These are phyloP conservation scores for Mortierella sp. DNA, from an alignment of 371 early-diverging fungal species.

Conservation along the genomic window DNA sequence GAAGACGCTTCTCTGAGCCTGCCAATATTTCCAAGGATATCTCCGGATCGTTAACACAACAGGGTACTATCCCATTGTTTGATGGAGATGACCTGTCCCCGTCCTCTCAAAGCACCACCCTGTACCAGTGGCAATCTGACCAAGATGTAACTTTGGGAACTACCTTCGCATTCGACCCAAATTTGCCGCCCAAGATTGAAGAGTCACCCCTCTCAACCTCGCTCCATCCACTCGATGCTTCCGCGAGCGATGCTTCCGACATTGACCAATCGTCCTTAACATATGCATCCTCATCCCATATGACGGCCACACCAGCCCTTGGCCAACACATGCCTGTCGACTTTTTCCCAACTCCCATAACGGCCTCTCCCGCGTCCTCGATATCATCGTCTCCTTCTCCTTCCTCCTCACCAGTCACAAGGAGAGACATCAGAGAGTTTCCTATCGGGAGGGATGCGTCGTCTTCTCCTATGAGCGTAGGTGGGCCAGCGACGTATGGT, in stretches of 20 bases:
- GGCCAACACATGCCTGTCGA: not conserved
- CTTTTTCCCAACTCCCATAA: not conserved
- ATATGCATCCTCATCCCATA: not conserved
- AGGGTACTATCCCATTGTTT: not conserved
- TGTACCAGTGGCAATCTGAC: not conserved
- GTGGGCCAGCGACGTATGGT: not conserved
- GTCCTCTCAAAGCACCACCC: not conserved
- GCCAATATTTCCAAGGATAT: not conserved
- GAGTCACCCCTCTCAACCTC: not conserved
- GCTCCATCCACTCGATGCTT: slow-evolving; percentile 20
- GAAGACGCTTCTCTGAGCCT: slow-evolving; percentile 23
- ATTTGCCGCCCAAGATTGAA: not conserved
- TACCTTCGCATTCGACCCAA: not conserved
- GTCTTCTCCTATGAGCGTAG: not conserved
- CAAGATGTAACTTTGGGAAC: not conserved
- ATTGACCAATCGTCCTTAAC: not conserved
- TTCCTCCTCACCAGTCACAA: slow-evolving; percentile 15
- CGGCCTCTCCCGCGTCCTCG: slow-evolving; percentile 15
- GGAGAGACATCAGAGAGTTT: slow-evolving; percentile 10
- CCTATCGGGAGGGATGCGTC: not conserved
- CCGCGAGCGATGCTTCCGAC: not conserved
- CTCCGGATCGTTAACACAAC: not conserved
- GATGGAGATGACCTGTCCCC: not conserved
- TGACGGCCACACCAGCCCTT: not conserved
- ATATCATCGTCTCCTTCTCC: slow-evolving; percentile 19